Evolutionary conservation across 345 rosid species (phyloP).

Genomic region (Salix suchowensis): DNA sequence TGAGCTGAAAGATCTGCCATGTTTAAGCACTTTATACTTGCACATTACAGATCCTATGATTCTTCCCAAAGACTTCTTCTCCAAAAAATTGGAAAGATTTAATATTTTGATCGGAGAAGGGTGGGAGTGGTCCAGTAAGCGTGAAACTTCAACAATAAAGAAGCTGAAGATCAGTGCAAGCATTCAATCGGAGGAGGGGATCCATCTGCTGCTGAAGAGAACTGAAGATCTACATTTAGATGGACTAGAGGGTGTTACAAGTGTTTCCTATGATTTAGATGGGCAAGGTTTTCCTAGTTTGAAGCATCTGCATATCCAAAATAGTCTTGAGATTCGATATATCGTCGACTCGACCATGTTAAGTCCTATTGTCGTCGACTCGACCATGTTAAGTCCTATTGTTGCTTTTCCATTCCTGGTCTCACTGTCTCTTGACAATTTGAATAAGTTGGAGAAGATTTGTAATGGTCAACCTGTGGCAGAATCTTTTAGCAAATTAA

Average conservation of each 20-base stretch:
- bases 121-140: background rate
- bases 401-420: constrained; percentile 5
- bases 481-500: constrained; percentile 12
- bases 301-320: constrained; percentile 11
- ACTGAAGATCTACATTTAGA: constrained; percentile 13
- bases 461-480: background rate
- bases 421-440: constrained; percentile 1
- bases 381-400: background rate
- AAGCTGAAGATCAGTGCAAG: constrained; percentile 7
- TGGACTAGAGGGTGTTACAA: background rate
- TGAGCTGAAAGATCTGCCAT: constrained; percentile 6
- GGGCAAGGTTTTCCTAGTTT: constrained; percentile 10
- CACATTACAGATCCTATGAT: background rate
- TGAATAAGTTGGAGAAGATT: constrained; percentile 16
- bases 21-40: constrained; percentile 4
- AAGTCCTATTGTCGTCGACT: background rate
- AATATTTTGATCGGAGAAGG: constrained; percentile 14
- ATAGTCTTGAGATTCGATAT: background rate
- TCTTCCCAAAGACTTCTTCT: constrained; percentile 4
- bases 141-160: background rate
- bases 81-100: constrained; percentile 1
- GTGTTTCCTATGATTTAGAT: constrained; percentile 5
- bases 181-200: background rate
- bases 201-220: background rate
- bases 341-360: background rate